Conservation (phyloP, 768 basidiomycete species). For the Leccinum incarnatum region DNA sequence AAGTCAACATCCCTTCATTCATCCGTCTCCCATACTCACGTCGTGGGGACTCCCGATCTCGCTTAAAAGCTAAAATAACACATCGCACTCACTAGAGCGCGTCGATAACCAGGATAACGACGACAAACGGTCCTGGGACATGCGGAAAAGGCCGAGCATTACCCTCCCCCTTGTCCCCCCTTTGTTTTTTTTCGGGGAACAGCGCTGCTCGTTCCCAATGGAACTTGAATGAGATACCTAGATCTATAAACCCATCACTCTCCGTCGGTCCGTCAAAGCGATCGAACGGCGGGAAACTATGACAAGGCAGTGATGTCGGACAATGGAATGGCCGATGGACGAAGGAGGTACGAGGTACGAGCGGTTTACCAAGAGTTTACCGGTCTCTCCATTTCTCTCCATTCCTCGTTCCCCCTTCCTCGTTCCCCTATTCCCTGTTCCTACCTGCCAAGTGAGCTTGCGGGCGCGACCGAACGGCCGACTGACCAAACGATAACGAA, state of each 20-base stretch:
- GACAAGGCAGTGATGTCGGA: not conserved
- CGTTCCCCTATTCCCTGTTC: not conserved
- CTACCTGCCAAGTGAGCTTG: not conserved
- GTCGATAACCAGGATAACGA: not conserved
- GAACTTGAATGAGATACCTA: not conserved
- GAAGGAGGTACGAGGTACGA: not conserved
- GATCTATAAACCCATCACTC: not conserved
- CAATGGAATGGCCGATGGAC: not conserved
- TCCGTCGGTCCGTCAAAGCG: not conserved
- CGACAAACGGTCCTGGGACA: not conserved
- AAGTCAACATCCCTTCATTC: not conserved
- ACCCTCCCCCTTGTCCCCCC: not conserved
- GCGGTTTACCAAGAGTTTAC: not conserved
- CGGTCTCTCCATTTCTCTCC: not conserved
- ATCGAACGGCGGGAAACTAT: not conserved
- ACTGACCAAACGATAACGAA: not conserved
- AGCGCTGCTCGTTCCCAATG: not conserved
- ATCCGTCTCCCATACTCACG: not conserved
- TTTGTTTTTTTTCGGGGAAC: not conserved
- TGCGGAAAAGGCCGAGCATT: not conserved
- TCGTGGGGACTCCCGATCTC: not conserved
- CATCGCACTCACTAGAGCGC: not conserved
- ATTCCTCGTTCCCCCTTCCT: not conserved
- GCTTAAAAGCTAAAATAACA: not conserved
- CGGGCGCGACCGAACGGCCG: not conserved